A percentile compares a stretch with the other conserved stretches of the same genome.
phyloP scores from a whole-genome alignment of 1,284 basidiomycete species.

The Ustilago hordei region DNA sequence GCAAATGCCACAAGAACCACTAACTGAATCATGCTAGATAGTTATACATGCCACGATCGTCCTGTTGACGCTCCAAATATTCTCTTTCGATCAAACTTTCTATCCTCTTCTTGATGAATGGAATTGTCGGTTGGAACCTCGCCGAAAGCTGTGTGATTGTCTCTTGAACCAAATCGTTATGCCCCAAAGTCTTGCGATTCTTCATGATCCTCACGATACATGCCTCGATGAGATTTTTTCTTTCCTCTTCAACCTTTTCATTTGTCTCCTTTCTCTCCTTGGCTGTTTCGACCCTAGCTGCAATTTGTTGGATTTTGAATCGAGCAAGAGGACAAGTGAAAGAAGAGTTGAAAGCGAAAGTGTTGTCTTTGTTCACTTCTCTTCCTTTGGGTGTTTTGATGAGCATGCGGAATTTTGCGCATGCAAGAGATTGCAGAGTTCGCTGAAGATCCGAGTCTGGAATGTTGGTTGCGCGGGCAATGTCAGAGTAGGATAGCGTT shows the following conservation, averaged over 20 bases:
- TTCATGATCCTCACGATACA: constrained; percentile 99
- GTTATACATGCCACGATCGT: constrained; percentile 55
- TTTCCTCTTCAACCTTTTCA: constrained; percentile 90
- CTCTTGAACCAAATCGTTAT: constrained; percentile 91
- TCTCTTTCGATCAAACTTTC: constrained; percentile 87
- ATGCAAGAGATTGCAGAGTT: constrained; percentile 93
- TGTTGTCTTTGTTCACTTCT: constrained; percentile 81
- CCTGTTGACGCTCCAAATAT: constrained; percentile 59
- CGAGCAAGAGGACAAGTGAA: constrained; percentile 86
- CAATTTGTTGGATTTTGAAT: constrained; percentile 93
- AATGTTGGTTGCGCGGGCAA: constrained; percentile 71
- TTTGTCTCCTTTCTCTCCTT: constrained; percentile 92
- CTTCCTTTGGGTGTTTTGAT: constrained; percentile 90
- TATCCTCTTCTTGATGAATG: constrained; percentile 91
- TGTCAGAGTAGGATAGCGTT: constrained; percentile 45
- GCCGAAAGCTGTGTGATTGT: constrained; percentile 85
- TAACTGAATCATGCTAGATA: constrained; percentile 54
- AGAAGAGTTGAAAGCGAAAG: constrained; percentile 87
- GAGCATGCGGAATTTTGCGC: constrained; percentile 93
- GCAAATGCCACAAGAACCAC: too few species aligned
- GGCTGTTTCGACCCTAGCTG: constrained; percentile 83
- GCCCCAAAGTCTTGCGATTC: constrained; percentile 86
- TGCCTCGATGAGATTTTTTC: constrained; percentile 85
- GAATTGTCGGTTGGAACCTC: constrained; percentile 87
- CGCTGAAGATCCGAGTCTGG: constrained; percentile 84